Evolutionary conservation across 129 eudicot species (phyloP).

Genomic region (Saposhnikovia divaricata): DNA sequence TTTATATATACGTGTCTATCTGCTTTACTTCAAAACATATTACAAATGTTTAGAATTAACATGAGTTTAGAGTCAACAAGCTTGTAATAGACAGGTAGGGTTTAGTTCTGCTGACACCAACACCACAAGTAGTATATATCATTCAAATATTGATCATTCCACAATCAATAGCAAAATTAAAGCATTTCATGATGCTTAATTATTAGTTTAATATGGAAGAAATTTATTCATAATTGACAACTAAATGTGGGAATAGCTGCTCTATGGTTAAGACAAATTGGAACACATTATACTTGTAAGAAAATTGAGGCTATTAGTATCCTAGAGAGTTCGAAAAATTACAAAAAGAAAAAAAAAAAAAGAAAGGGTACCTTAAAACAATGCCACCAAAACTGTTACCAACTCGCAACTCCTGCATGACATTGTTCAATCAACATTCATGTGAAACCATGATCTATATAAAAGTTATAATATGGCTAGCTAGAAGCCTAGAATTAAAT

Average conservation of each 20-base stretch:
- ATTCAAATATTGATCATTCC: background rate
- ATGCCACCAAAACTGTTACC: constrained; percentile 93
- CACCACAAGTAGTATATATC: background rate
- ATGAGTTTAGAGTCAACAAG: background rate
- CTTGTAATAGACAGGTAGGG: background rate
- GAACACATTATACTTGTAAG: background rate
- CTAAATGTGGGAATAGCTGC: background rate
- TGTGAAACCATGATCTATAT: background rate
- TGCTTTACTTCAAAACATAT: background rate
- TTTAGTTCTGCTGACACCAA: background rate
- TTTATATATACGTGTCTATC: background rate
- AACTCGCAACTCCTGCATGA: constrained; percentile 81
- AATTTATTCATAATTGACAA: background rate
- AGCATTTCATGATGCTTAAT: background rate
- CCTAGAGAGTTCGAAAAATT: background rate
- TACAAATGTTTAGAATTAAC: background rate
- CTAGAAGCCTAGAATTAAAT: background rate
- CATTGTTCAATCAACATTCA: constrained; percentile 10
- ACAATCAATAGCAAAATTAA: background rate
- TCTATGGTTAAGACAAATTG: background rate
- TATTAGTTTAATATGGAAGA: background rate
- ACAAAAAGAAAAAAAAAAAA: background rate
- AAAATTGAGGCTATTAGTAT: background rate
- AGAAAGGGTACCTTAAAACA: constrained; percentile 46
- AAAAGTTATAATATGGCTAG: background rate